These are phyloP conservation scores for Margaritispora aquatica DNA, from an alignment of 495 filamentous ascomycete genomes.

Conservation along the genomic window DNA sequence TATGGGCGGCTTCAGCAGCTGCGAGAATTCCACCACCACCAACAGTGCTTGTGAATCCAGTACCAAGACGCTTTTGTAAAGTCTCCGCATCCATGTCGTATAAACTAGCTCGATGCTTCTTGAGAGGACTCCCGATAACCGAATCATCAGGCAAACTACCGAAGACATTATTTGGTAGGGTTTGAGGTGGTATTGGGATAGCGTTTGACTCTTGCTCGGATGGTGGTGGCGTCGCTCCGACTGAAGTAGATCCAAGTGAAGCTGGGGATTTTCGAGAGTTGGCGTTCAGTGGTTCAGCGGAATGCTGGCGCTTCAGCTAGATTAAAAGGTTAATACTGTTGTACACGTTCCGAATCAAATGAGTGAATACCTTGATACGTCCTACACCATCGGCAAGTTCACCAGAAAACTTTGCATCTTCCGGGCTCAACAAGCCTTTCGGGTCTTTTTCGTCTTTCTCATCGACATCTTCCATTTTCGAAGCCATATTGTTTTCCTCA, in stretches of 20 bases:
- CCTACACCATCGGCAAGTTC: slow-evolving; percentile 87
- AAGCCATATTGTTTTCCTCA: slow-evolving; percentile 44
- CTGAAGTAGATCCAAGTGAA: slow-evolving; percentile 41
- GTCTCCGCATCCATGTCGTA: slow-evolving; percentile 52
- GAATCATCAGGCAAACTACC: slow-evolving; percentile 34
- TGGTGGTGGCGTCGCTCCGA: slow-evolving; percentile 22
- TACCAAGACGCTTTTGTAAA: slow-evolving; percentile 20
- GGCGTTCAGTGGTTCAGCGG: slow-evolving; percentile 63
- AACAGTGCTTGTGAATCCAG: slow-evolving; percentile 6
- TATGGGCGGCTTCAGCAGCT: slow-evolving; percentile 29
- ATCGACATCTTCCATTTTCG: slow-evolving; percentile 68
- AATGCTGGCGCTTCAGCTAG: slow-evolving; percentile 96
- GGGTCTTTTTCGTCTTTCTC: slow-evolving; percentile 67
- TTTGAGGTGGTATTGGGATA: slow-evolving; percentile 23
- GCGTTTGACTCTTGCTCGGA: slow-evolving; percentile 17
- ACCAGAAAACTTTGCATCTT: slow-evolving; percentile 77
- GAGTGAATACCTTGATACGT: slow-evolving; percentile 67
- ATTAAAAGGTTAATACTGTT: slow-evolving; percentile 15
- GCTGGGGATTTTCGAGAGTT: slow-evolving; percentile 32
- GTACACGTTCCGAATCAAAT: not conserved
- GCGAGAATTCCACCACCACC: slow-evolving; percentile 25
- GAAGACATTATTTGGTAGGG: slow-evolving; percentile 18
- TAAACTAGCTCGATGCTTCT: slow-evolving; percentile 73
- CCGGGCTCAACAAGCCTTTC: slow-evolving; percentile 50
- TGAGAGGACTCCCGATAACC: slow-evolving; percentile 71